Percentiles rank a stretch among this genome's conserved stretches.
These are phyloP conservation scores for Collybiopsis luxurians DNA, from an alignment of 768 basidiomycete species.

Conservation along the genomic window DNA sequence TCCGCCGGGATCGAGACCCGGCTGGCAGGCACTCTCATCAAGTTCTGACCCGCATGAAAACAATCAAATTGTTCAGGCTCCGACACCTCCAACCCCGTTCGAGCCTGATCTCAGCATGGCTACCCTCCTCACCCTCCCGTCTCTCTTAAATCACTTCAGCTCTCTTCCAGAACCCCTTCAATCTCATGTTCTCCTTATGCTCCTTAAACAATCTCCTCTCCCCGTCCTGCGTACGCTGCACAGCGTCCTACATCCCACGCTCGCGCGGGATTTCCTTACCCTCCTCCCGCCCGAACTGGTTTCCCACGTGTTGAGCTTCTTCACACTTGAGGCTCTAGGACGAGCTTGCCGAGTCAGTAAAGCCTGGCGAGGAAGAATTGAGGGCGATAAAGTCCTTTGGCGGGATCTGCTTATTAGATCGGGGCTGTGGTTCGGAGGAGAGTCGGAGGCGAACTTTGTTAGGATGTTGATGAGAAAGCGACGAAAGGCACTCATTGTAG, in stretches of 20 bases:
- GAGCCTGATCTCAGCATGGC: conserved; percentile 82
- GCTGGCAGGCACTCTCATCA: not conserved
- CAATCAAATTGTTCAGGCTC: not conserved
- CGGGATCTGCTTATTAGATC: conserved; percentile 79
- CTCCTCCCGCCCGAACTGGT: conserved; percentile 91
- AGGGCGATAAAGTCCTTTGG: conserved; percentile 90
- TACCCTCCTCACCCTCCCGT: conserved; percentile 83
- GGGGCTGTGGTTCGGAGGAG: conserved; percentile 86
- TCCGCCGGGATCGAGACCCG: not conserved
- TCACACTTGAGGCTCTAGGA: conserved; percentile 79
- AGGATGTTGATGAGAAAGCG: conserved; percentile 65
- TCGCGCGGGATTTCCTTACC: conserved; percentile 93
- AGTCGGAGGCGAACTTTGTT: conserved; percentile 80
- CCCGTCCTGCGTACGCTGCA: conserved; percentile 89
- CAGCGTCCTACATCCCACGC: conserved; percentile 82
- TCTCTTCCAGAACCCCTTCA: conserved; percentile 79
- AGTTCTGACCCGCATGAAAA: conserved; percentile 18
- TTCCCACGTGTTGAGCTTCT: conserved; percentile 81
- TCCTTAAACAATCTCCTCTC: conserved; percentile 88
- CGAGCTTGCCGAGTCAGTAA: conserved; percentile 87
- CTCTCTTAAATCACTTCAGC: conserved; percentile 78
- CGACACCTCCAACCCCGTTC: conserved; percentile 23
- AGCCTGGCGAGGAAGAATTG: conserved; percentile 89
- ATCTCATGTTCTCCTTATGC: conserved; percentile 90
- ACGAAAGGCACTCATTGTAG: conserved; percentile 28